Evolutionary conservation across 2,329 filamentous ascomycete genomes (phyloP), one percentile per base, ranked within the genome.

Genomic region (Sphaerostilbella broomeana): DNA sequence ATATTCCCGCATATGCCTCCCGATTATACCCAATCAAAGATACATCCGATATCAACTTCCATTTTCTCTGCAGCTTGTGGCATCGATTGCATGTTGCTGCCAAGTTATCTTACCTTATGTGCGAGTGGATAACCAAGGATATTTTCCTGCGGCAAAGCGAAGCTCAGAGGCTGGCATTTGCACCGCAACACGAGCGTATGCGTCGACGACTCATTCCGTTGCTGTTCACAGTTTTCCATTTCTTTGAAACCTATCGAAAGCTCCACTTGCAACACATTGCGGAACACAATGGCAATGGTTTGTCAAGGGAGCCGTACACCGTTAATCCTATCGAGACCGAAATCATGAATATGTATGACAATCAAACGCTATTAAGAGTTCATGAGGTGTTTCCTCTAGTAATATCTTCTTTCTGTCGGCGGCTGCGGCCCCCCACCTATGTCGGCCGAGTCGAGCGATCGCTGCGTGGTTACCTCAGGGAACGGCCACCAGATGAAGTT

Each of bases 201-300:
- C 73, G 77, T 33, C 73, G 76, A 44, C 70, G 78, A 35, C 61
- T 82, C 7, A 78, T 80, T 40, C 78, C 78, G 1, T 56, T 81
- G 6, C 64, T 82, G 12, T 81, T 82, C 48, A 80, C 77, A 10
- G 65, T 80, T 17, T 81, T 81, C 47, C 78, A 82, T 54, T 82
- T 82, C 52, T 81, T 82, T 53, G 78, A 82, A 54, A 77, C 68
- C 1, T 81, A 79, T 51, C 72, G 78, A 42, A 69, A 67, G 26
- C 61, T 79, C 3, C 76, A 81, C 48, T 56, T 79, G 6, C 60
- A 75, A 47, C 74, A 76, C 44, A 67, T 82, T 17, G 60, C 63
- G 34, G 64, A 73, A 33, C 65, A 76, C 40, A 61, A 60, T 26
- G 70, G 72, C 10, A 62, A 70, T 34, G 73, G 76, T 5, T 49